Evolutionary conservation across 176 grass and related monocot species (phyloP).

Genomic region (Eragrostis curvula): DNA sequence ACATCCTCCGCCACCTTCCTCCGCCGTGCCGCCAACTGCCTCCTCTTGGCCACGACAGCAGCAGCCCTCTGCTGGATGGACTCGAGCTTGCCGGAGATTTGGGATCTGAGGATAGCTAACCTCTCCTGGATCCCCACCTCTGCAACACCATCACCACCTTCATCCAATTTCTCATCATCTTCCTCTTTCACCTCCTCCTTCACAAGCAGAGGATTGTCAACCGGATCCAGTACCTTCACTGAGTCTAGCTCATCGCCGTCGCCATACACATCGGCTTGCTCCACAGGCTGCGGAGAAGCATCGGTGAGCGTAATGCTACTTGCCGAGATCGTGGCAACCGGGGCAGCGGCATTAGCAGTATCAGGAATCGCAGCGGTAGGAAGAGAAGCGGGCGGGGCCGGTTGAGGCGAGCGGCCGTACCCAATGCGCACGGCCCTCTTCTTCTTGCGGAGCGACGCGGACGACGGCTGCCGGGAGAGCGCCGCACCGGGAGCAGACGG

Average conservation of each 20-base stretch:
- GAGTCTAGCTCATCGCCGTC: neutral
- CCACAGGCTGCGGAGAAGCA: conserved; percentile 16
- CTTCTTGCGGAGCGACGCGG: conserved; percentile 80
- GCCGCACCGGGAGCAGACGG: neutral
- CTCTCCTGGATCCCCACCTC: conserved; percentile 54
- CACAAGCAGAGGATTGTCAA: conserved; percentile 19
- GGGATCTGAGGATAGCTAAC: conserved; percentile 65
- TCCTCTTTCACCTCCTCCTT: conserved; percentile 37
- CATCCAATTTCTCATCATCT: conserved; percentile 7
- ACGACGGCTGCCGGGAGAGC: conserved; percentile 38
- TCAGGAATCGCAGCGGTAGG: neutral
- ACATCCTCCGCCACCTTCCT: conserved; percentile 64
- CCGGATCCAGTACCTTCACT: conserved; percentile 7
- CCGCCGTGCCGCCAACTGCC: conserved; percentile 60
- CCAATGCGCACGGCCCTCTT: conserved; percentile 94
- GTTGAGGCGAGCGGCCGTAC: conserved; percentile 68
- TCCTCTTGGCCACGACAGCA: conserved; percentile 57
- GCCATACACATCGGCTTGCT: neutral
- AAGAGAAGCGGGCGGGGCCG: conserved; percentile 19
- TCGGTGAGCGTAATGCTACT: conserved; percentile 28
- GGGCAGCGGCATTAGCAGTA: conserved; percentile 24
- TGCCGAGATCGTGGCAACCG: neutral
- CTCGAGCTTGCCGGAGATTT: conserved; percentile 69
- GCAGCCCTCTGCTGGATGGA: conserved; percentile 55
- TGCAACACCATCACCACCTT: conserved; percentile 35